These are phyloP conservation scores for Mariannaea elegans DNA, from an alignment of 2,329 filamentous ascomycete species.

Conservation along the genomic window DNA sequence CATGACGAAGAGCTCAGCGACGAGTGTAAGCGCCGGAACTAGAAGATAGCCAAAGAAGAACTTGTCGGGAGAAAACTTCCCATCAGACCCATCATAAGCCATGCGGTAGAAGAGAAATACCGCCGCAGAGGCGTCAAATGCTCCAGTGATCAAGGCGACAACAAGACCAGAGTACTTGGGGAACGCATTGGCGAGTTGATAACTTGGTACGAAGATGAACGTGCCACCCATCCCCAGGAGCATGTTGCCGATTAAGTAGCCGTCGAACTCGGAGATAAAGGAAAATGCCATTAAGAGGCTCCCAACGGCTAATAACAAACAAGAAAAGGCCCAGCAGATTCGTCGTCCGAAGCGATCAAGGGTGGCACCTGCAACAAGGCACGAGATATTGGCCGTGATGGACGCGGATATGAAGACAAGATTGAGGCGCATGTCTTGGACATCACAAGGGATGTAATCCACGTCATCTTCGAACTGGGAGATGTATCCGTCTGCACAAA, in stretches of 20 bases:
- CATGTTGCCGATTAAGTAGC: conserved; percentile 76
- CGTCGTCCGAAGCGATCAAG: conserved; percentile 83
- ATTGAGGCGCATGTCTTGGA: conserved; percentile 70
- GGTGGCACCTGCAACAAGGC: conserved; percentile 83
- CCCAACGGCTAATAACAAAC: conserved; percentile 72
- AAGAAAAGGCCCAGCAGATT: conserved; percentile 77
- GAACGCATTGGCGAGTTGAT: conserved; percentile 84
- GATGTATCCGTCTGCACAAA: conserved; percentile 55
- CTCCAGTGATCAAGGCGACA: conserved; percentile 78
- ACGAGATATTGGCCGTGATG: conserved; percentile 85
- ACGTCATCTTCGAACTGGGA: conserved; percentile 28
- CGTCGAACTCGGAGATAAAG: conserved; percentile 70
- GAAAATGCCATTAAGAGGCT: conserved; percentile 78
- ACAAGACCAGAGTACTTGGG: conserved; percentile 78
- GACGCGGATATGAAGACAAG: conserved; percentile 91
- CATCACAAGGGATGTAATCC: conserved; percentile 54
- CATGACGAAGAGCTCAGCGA: conserved; percentile 52
- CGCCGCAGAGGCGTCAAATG: conserved; percentile 83
- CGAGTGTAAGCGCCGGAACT: conserved; percentile 47
- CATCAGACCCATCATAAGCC: conserved; percentile 66
- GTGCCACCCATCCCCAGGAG: conserved; percentile 80
- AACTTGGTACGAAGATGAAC: conserved; percentile 82
- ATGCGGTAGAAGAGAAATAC: conserved; percentile 79
- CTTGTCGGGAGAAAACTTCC: conserved; percentile 45
- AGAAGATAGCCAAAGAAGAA: conserved; percentile 53